Conservation (phyloP, 192 early-diverging fungal species). For the Backusella luteola region DNA sequence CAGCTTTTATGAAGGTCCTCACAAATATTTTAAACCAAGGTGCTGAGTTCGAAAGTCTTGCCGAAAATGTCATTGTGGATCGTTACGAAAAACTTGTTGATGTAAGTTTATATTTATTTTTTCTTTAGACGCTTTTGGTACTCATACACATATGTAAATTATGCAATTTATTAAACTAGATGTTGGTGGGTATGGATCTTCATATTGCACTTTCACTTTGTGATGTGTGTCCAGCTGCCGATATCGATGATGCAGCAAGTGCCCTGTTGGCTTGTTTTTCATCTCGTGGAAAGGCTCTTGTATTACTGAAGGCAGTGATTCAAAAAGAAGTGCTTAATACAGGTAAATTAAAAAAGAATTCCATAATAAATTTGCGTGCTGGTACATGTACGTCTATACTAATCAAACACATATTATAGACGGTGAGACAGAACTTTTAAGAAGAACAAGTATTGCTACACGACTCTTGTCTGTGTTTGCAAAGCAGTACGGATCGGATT, state of each 20-base stretch:
- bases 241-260: conserved; percentile 86
- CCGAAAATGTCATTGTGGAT: conserved; percentile 70
- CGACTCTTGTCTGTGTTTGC: conserved; percentile 83
- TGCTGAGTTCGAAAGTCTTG: conserved; percentile 81
- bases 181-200: conserved; percentile 69
- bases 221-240: conserved; percentile 80
- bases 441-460: conserved; percentile 91
- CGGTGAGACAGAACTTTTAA: conserved; percentile 81
- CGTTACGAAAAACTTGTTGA: conserved; percentile 83
- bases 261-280: conserved; percentile 82
- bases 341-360: conserved; percentile 33
- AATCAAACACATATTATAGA: conserved; percentile 23
- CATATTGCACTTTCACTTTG: conserved; percentile 79
- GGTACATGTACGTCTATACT: neutral
- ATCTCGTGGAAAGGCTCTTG: conserved; percentile 64
- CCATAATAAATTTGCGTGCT: too few species aligned
- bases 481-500: conserved; percentile 77
- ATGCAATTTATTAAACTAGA: conserved; percentile 20
- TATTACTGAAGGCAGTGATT: conserved; percentile 78
- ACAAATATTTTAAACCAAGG: conserved; percentile 89
- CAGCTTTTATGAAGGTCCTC: conserved; percentile 90
- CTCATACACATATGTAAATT: too few species aligned
- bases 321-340: conserved; percentile 86
- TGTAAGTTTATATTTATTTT: conserved; percentile 30
- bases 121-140: neutral